A percentile compares a stretch with the other conserved stretches of the same genome.
phyloP scores from a whole-genome alignment of 495 filamentous ascomycete genomes.

The Talaromyces thailandensis region DNA sequence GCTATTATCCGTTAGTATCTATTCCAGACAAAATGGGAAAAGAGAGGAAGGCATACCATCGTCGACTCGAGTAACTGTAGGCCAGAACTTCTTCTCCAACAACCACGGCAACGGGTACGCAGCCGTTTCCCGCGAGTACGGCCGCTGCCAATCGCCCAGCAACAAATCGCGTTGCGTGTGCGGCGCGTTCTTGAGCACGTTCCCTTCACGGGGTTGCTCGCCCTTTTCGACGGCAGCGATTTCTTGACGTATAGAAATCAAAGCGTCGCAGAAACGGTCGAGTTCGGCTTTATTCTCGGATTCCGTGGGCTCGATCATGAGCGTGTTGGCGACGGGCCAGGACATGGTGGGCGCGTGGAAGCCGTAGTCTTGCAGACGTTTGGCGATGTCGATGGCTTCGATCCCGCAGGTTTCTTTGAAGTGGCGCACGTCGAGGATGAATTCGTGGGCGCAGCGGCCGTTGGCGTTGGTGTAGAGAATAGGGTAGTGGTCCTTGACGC shows the following conservation, averaged over 20 bases:
- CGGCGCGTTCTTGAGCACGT: slow-evolving; percentile 87
- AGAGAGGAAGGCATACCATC: slow-evolving; percentile 55
- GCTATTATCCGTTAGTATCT: slow-evolving; percentile 38
- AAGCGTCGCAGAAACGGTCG: slow-evolving; percentile 87
- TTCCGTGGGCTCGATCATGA: slow-evolving; percentile 99
- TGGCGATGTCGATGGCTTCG: slow-evolving; percentile 95
- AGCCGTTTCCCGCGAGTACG: slow-evolving; percentile 73
- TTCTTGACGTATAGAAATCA: slow-evolving; percentile 82
- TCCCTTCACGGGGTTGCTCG: slow-evolving; percentile 65
- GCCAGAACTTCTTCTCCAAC: slow-evolving; percentile 98
- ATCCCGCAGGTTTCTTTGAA: slow-evolving; percentile 82
- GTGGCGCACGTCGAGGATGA: slow-evolving; percentile 83
- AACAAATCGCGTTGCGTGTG: slow-evolving; percentile 82
- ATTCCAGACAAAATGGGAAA: background rate
- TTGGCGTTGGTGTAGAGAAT: slow-evolving; percentile 89
- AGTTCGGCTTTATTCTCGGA: slow-evolving; percentile 89
- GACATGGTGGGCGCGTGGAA: slow-evolving; percentile 99
- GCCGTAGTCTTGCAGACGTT: slow-evolving; percentile 95
- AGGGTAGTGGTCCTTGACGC: slow-evolving; percentile 79
- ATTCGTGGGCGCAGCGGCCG: slow-evolving; percentile 92
- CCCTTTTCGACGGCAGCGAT: slow-evolving; percentile 82
- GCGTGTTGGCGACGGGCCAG: slow-evolving; percentile 91
- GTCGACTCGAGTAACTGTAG: slow-evolving; percentile 77
- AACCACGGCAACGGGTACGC: slow-evolving; percentile 84
- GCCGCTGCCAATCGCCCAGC: slow-evolving; percentile 58